Evolutionary conservation across 2,329 filamentous ascomycete genomes (phyloP).

Genomic region (Monosporascus sp.): DNA sequence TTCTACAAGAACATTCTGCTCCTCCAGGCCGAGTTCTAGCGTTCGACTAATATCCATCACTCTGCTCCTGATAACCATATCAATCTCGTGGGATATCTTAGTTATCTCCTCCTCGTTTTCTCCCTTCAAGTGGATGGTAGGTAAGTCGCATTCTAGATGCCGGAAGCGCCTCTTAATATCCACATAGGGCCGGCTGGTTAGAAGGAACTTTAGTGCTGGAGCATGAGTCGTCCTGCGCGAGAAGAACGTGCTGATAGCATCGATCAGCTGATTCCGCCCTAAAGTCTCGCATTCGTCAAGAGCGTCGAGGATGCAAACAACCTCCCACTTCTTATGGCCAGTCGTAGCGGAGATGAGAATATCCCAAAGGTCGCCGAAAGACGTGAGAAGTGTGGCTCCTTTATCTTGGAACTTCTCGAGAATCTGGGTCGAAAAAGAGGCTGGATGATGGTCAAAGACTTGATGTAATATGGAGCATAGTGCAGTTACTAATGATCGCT

Average conservation of each 20-base stretch:
- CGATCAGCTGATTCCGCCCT: constrained; percentile 15
- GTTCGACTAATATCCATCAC: constrained; percentile 7
- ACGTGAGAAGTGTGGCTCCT: constrained; percentile 8
- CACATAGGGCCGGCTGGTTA: constrained; percentile 31
- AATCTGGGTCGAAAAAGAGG: constrained; percentile 17
- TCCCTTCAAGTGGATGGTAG: constrained; percentile 26
- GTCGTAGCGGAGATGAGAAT: constrained; percentile 14
- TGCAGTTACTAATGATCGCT: constrained; percentile 23
- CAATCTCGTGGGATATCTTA: constrained; percentile 25
- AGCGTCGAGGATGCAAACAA: constrained; percentile 34
- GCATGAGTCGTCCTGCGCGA: too few species aligned
- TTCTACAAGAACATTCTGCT: constrained; percentile 2
- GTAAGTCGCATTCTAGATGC: constrained; percentile 9
- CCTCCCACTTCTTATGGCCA: constrained; percentile 9
- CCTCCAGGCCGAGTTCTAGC: neutral
- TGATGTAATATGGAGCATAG: constrained; percentile 33
- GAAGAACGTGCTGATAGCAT: neutral
- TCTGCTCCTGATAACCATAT: constrained; percentile 19
- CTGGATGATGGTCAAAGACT: constrained; percentile 22
- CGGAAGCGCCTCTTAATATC: constrained; percentile 20
- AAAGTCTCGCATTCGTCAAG: constrained; percentile 34
- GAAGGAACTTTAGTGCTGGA: constrained; percentile 29
- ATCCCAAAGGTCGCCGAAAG: constrained; percentile 26
- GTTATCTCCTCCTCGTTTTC: constrained; percentile 15
- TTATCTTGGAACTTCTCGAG: constrained; percentile 13